Evolutionary conservation across 2,329 filamentous ascomycete genomes (phyloP).

Genomic region (Fonsecaea pugnacius): DNA sequence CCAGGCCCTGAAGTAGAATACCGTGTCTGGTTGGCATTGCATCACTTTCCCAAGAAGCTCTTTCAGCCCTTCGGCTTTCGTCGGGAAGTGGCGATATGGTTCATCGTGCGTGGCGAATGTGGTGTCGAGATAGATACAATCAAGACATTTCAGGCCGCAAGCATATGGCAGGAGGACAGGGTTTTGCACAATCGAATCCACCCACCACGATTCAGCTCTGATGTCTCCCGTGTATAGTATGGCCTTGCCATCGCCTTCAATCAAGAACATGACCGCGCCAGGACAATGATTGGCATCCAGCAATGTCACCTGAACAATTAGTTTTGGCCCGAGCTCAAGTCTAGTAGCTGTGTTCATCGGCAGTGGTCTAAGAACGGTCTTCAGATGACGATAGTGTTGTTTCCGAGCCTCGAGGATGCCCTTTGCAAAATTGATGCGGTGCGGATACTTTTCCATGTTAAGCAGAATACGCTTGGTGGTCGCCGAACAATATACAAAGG

Average conservation of each 20-base stretch:
- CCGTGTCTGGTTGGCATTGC: slow-evolving; percentile 71
- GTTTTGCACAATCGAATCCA: slow-evolving; percentile 71
- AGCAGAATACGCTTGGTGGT: slow-evolving; percentile 80
- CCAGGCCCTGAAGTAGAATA: slow-evolving; percentile 87
- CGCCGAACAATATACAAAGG: slow-evolving; percentile 88
- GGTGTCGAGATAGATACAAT: slow-evolving; percentile 88
- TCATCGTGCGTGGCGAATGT: slow-evolving; percentile 67
- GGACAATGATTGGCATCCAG: slow-evolving; percentile 92
- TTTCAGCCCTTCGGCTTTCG: slow-evolving; percentile 73
- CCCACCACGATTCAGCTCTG: slow-evolving; percentile 81
- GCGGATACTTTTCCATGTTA: slow-evolving; percentile 75
- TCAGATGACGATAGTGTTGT: slow-evolving; percentile 77
- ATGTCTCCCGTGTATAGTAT: slow-evolving; percentile 90
- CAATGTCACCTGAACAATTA: slow-evolving; percentile 76
- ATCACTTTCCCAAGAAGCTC: slow-evolving; percentile 73
- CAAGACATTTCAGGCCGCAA: slow-evolving; percentile 66
- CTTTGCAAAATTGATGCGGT: slow-evolving; percentile 78
- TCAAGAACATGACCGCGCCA: slow-evolving; percentile 89
- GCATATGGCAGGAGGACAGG: slow-evolving; percentile 77
- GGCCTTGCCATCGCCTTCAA: slow-evolving; percentile 73
- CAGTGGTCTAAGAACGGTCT: slow-evolving; percentile 74
- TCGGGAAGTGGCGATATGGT: slow-evolving; percentile 58
- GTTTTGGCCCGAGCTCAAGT: slow-evolving; percentile 73
- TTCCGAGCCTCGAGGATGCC: slow-evolving; percentile 75
- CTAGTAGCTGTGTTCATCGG: slow-evolving; percentile 78